Percentiles rank a stretch among this genome's conserved stretches.
Evolutionary conservation across 208 protist genomes (phyloP).

Genomic region (Wallacemonas rigidus): DNA sequence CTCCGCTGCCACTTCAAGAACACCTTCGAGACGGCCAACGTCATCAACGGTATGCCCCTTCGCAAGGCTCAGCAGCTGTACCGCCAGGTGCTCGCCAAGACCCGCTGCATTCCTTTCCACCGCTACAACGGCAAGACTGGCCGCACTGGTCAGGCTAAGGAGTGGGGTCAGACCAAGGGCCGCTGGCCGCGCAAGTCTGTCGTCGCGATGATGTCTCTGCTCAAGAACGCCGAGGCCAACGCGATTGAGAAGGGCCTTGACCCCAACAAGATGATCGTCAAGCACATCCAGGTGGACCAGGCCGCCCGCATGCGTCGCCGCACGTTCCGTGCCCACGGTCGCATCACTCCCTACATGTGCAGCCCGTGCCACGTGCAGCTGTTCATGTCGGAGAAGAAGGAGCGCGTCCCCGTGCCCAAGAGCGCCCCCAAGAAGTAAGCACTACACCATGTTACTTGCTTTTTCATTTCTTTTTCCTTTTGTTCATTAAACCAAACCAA

Average conservation of each 20-base stretch:
- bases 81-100: conserved; percentile 94
- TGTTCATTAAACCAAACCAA: neutral
- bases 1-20: conserved; percentile 92
- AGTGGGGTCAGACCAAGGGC: conserved; percentile 90
- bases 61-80: conserved; percentile 93
- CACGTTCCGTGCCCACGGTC: conserved; percentile 95
- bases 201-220: conserved; percentile 72
- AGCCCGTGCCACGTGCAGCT: conserved; percentile 91
- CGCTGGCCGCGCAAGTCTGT: conserved; percentile 83
- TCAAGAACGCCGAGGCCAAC: conserved; percentile 90
- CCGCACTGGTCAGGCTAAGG: conserved; percentile 92
- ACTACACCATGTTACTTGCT: conserved; percentile 5
- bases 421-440: conserved; percentile 38
- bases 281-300: conserved; percentile 93
- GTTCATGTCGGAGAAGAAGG: conserved; percentile 60
- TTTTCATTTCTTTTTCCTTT: conserved; percentile 31
- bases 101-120: conserved; percentile 94
- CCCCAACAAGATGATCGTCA: conserved; percentile 91
- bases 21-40: conserved; percentile 93
- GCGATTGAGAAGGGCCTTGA: conserved; percentile 90
- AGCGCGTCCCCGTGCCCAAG: conserved; percentile 39
- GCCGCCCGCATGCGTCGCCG: conserved; percentile 91
- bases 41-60: conserved; percentile 93
- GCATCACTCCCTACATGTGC: conserved; percentile 95
- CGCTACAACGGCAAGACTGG: conserved; percentile 93